Percentiles rank a stretch among this genome's conserved stretches.
These are phyloP conservation scores for Fusarium tupiense DNA, from an alignment of 2,329 filamentous ascomycete genomes.

Conservation along the genomic window DNA sequence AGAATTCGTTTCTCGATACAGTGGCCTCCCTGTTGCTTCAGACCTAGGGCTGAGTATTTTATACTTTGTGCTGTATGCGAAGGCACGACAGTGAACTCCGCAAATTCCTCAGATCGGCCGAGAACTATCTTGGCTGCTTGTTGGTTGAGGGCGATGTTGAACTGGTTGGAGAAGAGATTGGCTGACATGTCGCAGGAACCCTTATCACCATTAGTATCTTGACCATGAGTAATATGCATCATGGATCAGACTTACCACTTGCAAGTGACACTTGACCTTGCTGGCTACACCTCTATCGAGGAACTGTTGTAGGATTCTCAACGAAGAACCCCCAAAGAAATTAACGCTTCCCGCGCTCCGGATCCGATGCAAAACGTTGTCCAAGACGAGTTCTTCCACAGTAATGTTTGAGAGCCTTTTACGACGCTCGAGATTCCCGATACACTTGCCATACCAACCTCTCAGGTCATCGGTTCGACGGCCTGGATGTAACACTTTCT, in stretches of 20 bases:
- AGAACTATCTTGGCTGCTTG: constrained; percentile 31
- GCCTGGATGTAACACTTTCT: background rate
- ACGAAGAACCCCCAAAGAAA: constrained; percentile 38
- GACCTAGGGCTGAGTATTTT: constrained; percentile 29
- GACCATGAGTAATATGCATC: background rate
- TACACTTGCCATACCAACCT: constrained; percentile 34
- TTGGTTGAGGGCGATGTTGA: constrained; percentile 37
- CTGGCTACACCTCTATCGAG: constrained; percentile 27
- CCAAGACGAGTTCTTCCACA: constrained; percentile 7
- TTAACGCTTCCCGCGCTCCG: constrained; percentile 24
- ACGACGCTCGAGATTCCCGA: background rate
- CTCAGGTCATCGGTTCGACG: constrained; percentile 13
- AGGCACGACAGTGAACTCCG: constrained; percentile 34
- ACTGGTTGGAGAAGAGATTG: constrained; percentile 39
- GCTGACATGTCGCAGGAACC: constrained; percentile 36
- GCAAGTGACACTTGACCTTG: constrained; percentile 34
- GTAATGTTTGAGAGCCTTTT: background rate
- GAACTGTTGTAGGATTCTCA: constrained; percentile 32
- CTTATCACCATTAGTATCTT: constrained; percentile 11
- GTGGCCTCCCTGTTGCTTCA: constrained; percentile 21
- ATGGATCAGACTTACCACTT: constrained; percentile 23
- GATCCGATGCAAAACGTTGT: constrained; percentile 24
- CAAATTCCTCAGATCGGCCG: constrained; percentile 18
- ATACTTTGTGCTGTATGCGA: constrained; percentile 39
- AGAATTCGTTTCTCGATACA: constrained; percentile 33